Conservation (phyloP, 192 early-diverging fungal genomes). For the Podila epicladia region DNA sequence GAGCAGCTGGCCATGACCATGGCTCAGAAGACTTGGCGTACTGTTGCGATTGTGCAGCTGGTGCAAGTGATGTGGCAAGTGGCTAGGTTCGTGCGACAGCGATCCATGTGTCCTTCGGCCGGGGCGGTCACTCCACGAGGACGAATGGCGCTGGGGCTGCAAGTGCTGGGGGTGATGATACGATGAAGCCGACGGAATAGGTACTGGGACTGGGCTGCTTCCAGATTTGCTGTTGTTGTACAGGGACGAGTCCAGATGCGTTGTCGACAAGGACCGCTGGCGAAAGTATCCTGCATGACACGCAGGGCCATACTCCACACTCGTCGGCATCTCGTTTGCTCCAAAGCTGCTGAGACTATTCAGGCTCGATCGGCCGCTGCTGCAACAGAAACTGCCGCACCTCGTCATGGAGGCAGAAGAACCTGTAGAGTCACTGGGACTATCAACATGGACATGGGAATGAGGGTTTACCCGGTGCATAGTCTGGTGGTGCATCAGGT, state of each 20-base stretch:
- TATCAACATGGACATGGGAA: constrained; percentile 7
- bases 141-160: neutral
- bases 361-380: constrained; percentile 17
- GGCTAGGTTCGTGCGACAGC: neutral
- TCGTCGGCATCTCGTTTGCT: neutral
- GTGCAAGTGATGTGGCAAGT: neutral
- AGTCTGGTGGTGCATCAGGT: constrained; percentile 17
- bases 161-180: neutral
- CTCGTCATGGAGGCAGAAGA: neutral
- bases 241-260: constrained; percentile 8
- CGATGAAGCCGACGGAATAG: neutral
- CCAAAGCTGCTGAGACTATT: constrained; percentile 15
- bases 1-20: neutral
- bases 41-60: neutral
- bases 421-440: neutral
- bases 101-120: neutral
- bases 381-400: constrained; percentile 13
- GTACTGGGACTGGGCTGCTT: neutral
- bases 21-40: neutral
- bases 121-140: neutral
- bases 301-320: constrained; percentile 1
- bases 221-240: neutral
- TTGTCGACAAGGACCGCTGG: constrained; percentile 34
- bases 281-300: constrained; percentile 20
- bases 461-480: constrained; percentile 45